phyloP scores from a whole-genome alignment of 495 filamentous ascomycete species.

The Penicillium lagena region DNA sequence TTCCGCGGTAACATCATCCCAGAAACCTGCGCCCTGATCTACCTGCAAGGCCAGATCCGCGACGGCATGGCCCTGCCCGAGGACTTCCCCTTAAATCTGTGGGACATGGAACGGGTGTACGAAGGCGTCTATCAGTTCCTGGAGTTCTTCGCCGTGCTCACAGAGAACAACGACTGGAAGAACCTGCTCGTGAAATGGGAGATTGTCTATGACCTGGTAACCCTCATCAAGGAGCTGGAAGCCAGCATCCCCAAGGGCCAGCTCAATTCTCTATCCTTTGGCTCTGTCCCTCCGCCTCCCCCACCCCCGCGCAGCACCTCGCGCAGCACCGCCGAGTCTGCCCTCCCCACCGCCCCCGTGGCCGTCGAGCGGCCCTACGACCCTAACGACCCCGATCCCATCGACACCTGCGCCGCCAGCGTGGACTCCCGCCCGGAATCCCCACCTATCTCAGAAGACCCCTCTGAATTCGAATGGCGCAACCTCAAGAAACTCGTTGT shows the following conservation, averaged over 20 bases:
- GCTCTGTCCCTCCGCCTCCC: conserved; percentile 20
- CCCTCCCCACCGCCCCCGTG: conserved; percentile 36
- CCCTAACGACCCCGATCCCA: conserved; percentile 41
- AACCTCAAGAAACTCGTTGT: conserved; percentile 90
- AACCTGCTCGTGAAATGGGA: conserved; percentile 82
- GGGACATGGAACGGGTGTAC: conserved; percentile 92
- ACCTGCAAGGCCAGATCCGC: conserved; percentile 84
- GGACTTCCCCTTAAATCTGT: conserved; percentile 89
- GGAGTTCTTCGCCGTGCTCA: conserved; percentile 88
- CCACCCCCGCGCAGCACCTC: conserved; percentile 18
- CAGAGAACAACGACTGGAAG: conserved; percentile 64
- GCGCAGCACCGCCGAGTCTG: conserved; percentile 18
- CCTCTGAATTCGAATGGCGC: conserved; percentile 85
- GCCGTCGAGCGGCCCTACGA: conserved; percentile 53
- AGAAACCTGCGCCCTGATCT: conserved; percentile 86
- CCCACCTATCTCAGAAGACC: conserved; percentile 67
- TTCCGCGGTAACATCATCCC: conserved; percentile 89
- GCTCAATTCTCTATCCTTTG: conserved; percentile 38
- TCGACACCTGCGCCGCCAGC: conserved; percentile 29
- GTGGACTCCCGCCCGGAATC: conserved; percentile 46
- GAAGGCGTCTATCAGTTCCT: conserved; percentile 89
- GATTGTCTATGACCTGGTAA: conserved; percentile 74
- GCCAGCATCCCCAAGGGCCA: conserved; percentile 72
- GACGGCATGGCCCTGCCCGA: conserved; percentile 56
- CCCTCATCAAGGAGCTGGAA: conserved; percentile 79